Percentiles rank a stretch among this genome's conserved stretches.
phyloP scores from a whole-genome alignment of 2,329 filamentous ascomycete species.

The Bipolaris victoriae region DNA sequence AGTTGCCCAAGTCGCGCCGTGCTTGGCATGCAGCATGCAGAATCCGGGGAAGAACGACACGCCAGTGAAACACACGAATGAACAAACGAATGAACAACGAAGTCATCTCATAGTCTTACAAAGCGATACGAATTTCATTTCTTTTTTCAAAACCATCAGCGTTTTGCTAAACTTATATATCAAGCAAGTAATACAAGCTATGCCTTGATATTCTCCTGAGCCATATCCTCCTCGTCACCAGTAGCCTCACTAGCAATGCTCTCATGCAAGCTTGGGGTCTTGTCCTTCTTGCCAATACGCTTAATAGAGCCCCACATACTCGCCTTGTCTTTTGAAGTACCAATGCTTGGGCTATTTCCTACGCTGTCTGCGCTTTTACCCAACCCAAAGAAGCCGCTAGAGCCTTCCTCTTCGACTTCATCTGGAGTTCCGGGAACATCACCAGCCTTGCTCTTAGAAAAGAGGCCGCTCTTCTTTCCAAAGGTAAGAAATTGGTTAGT shows the following conservation, averaged over 20 bases:
- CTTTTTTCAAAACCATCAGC: too few relatives aligned
- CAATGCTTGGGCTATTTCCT: constrained; percentile 46
- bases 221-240: constrained; percentile 36
- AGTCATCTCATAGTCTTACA: too few relatives aligned
- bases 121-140: too few relatives aligned
- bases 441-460: constrained; percentile 40
- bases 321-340: constrained; percentile 46
- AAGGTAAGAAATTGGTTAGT: constrained; percentile 54
- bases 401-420: constrained; percentile 49
- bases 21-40: constrained; percentile 20
- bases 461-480: constrained; percentile 47
- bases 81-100: neutral
- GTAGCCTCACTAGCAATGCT: constrained; percentile 52
- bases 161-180: neutral
- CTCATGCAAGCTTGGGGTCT: constrained; percentile 56
- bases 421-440: constrained; percentile 46
- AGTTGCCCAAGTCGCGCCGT: constrained; percentile 6
- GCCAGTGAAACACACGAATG: neutral
- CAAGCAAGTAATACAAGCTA: neutral
- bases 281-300: constrained; percentile 52
- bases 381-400: constrained; percentile 27
- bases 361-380: constrained; percentile 38
- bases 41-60: constrained; percentile 12
- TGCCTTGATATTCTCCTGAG: neutral
- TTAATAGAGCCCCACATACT: constrained; percentile 55